Evolutionary conservation across 257 asterid species (phyloP), one percentile per base, ranked within the genome.

Genomic region (Jacaranda copaia): DNA sequence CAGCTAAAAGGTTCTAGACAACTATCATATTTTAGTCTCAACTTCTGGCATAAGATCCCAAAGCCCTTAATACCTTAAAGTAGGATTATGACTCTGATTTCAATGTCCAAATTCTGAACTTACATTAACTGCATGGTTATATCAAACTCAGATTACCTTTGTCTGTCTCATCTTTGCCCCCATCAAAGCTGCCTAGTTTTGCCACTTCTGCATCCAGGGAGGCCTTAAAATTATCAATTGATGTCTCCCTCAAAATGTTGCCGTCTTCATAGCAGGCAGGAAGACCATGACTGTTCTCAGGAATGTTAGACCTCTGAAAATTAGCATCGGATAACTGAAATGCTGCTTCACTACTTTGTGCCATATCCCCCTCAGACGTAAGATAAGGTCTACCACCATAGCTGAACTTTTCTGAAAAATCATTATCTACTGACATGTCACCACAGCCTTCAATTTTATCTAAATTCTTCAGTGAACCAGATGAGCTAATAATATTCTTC

Each of bases 321-420:
- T 75, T 63, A 38, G 66, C 64, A 10, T 70, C 70, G 43, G 80
- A 63, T 75, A 67, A 18, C 73, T 53, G 80, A 57, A 40, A 38
- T 18, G 35, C 71, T 42, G 43, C 74, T 32, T 77, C 85, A 78
- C 53, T 42, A 74, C 72, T 68, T 68, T 43, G 82, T 42, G 55
- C 15, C 32, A 61, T 70, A 48, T 68, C 48, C 58, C 55, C 76
- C 74, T 66, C 72, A 8, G 73, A 49, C 48, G 8, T 73, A 11
- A 40, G 69, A 83, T 42, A 20, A 76, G 12, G 16, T 32, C 38
- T 67, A 66, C 12, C 55, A 52, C 48, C 49, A 69, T 16, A 18
- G 18, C 59, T 18, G 67, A 64, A 53, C 35, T 75, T 61, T 48
- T 70, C 82, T 15, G 69, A 15, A 64, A 60, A 60, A 69, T 56